Evolutionary conservation across 2,329 filamentous ascomycete species (phyloP), one percentile per base, ranked within the genome.

Genomic region (Neopestalotiopsis clavispora): DNA sequence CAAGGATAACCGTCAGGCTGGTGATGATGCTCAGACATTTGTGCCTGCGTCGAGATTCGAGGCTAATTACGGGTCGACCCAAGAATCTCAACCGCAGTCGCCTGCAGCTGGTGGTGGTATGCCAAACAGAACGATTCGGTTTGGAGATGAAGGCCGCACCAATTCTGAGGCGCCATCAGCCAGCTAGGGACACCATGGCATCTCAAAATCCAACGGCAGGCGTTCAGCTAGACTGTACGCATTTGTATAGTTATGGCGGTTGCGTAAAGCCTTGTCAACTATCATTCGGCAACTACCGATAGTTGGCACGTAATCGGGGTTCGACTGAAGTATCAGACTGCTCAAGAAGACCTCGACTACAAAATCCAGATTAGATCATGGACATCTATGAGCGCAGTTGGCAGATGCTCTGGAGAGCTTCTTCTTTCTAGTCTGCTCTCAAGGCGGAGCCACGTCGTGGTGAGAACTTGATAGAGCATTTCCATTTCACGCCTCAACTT

Each of bases 51-150:
- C 49, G 13, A 34, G 42, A 23, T 34, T 58, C n/a, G 63, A 66
- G 23, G 30, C 30, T 4, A 10, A 28, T 17, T 6, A 28, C 32
- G 23, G 12, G 17, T 23, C 20, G 45, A 38, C 63, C 14, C 42
- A 49, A 14, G 63, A 58, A 58, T 4, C n/a, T 23, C 63, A 56
- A 30, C 61, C 40, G 13, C 61, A 49, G 28, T 49, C 61, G n/a
- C 40, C 61, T 30, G 23, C 3, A 28, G 23, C 23, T 28, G 23
- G 23, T 28, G 23, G 23, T 23, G 61, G 20, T 6, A 2, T 64
- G 6, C 61, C 61, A 17, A 64, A 64, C 34, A 34, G 61, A 10
- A 64, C 61, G 14, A 64, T 64, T 30, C 61, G 61, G 7, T 64
- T 64, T 38, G 38, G 38, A 45, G 61, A 64, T 20, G 61, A 64